phyloP scores from a whole-genome alignment of 768 basidiomycete species.

The Amanita brunnescens region DNA sequence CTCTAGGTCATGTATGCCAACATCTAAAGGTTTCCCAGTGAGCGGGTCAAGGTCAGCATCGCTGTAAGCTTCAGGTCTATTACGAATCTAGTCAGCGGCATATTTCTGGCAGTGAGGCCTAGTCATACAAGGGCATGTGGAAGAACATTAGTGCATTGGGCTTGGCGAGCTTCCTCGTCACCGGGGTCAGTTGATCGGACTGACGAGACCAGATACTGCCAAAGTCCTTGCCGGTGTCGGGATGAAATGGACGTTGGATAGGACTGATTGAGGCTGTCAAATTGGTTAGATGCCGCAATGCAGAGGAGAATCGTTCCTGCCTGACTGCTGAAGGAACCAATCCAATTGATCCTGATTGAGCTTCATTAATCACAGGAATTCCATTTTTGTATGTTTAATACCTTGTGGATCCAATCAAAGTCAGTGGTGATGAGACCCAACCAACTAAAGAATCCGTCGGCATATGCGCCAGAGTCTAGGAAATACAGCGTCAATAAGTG shows the following conservation, averaged over 20 bases:
- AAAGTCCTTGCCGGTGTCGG: slow-evolving; percentile 66
- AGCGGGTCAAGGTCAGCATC: slow-evolving; percentile 56
- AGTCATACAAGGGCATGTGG: slow-evolving; percentile 84
- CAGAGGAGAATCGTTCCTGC: slow-evolving; percentile 17
- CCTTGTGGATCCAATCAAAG: slow-evolving; percentile 81
- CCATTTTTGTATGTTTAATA: slow-evolving; percentile 18
- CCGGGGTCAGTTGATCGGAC: slow-evolving; percentile 49
- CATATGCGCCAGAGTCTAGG: slow-evolving; percentile 80
- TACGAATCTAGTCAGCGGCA: slow-evolving; percentile 2
- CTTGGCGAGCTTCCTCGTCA: slow-evolving; percentile 59
- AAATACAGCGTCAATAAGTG: slow-evolving; percentile 90
- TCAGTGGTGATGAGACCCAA: slow-evolving; percentile 61
- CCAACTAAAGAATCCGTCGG: slow-evolving; percentile 48
- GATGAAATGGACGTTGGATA: slow-evolving; percentile 78
- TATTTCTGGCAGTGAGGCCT: neutral
- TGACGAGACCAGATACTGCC: slow-evolving; percentile 59
- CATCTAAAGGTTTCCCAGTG: slow-evolving; percentile 56
- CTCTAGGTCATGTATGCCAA: slow-evolving; percentile 60
- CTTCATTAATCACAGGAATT: neutral
- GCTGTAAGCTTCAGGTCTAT: slow-evolving; percentile 66
- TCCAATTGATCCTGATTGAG: slow-evolving; percentile 61
- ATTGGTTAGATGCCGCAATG: neutral
- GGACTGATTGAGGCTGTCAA: slow-evolving; percentile 47
- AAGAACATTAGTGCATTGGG: slow-evolving; percentile 97
- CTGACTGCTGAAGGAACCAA: slow-evolving; percentile 84